Conservation (phyloP, 2,329 filamentous ascomycete species). For the Cladobotryum protrusum region DNA sequence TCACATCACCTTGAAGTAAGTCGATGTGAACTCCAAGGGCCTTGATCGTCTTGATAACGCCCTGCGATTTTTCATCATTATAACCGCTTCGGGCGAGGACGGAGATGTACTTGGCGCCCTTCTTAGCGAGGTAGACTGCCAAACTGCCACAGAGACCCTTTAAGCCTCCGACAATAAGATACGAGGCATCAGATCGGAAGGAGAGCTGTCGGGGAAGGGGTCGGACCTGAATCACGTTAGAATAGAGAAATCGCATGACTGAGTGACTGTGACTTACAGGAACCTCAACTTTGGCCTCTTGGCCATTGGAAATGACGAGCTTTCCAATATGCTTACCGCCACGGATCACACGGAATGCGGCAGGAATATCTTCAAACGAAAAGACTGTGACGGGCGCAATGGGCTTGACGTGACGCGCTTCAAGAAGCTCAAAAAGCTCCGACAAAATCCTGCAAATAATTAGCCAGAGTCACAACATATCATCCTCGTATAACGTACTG, state of each 20-base stretch:
- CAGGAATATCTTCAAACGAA: constrained; percentile 25
- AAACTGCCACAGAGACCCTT: constrained; percentile 30
- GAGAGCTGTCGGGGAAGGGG: not conserved
- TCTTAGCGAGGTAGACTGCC: constrained; percentile 25
- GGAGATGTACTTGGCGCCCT: constrained; percentile 27
- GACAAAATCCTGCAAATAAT: no score
- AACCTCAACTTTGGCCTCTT: constrained; percentile 14
- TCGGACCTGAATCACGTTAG: not conserved
- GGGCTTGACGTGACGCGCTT: not conserved
- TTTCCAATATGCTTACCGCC: constrained; percentile 36
- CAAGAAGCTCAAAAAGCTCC: constrained; percentile 10
- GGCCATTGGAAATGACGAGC: constrained; percentile 26
- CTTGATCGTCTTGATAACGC: not conserved
- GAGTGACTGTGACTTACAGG: not conserved
- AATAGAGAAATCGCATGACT: no score
- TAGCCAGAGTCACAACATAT: no score
- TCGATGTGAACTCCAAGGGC: not conserved
- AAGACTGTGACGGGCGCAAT: constrained; percentile 10
- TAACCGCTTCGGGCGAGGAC: constrained; percentile 24
- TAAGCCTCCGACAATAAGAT: constrained; percentile 35
- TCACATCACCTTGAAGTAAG: constrained; percentile 16
- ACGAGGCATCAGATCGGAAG: constrained; percentile 14
- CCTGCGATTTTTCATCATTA: constrained; percentile 21
- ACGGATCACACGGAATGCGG: constrained; percentile 36
- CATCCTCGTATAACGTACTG: not conserved